A percentile compares a stretch with the other conserved stretches of the same genome.
These are phyloP conservation scores for Tritrichomonas foetus DNA, from an alignment of 208 protist genomes.

Conservation along the genomic window DNA sequence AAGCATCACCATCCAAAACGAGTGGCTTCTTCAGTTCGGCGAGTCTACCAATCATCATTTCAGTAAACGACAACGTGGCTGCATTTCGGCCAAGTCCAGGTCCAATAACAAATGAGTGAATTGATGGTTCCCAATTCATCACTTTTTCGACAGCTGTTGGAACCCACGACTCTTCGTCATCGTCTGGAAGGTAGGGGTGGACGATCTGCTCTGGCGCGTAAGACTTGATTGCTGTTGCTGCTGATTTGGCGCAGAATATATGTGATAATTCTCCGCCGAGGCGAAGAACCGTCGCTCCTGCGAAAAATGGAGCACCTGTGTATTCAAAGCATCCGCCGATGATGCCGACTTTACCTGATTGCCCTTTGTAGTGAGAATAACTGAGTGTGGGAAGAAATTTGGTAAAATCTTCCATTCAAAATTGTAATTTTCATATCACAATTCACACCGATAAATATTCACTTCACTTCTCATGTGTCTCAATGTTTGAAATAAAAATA, in stretches of 20 bases:
- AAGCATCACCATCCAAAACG: conserved; percentile 52
- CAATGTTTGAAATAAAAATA: no score
- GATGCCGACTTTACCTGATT: conserved; percentile 61
- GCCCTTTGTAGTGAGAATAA: conserved; percentile 59
- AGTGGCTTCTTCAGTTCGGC: conserved; percentile 28
- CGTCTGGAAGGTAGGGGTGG: conserved; percentile 54
- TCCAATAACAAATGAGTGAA: conserved; percentile 60
- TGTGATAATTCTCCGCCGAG: conserved; percentile 64
- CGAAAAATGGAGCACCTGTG: conserved; percentile 72
- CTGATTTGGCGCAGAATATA: conserved; percentile 63
- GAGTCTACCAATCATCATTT: conserved; percentile 45
- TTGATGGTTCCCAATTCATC: conserved; percentile 41
- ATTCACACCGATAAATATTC: no score
- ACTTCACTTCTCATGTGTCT: no score
- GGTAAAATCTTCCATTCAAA: conserved; percentile 17
- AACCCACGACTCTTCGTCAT: neutral
- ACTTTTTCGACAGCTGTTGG: neutral
- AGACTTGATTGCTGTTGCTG: conserved; percentile 65
- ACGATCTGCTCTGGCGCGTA: conserved; percentile 72
- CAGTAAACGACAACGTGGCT: conserved; percentile 44
- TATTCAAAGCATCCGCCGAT: conserved; percentile 69
- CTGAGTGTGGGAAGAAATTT: conserved; percentile 51
- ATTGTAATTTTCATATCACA: no score
- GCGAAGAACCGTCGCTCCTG: conserved; percentile 57
- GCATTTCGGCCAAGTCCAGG: conserved; percentile 63